Conservation (phyloP, 345 rosid genomes). For the Ricinus communis region DNA sequence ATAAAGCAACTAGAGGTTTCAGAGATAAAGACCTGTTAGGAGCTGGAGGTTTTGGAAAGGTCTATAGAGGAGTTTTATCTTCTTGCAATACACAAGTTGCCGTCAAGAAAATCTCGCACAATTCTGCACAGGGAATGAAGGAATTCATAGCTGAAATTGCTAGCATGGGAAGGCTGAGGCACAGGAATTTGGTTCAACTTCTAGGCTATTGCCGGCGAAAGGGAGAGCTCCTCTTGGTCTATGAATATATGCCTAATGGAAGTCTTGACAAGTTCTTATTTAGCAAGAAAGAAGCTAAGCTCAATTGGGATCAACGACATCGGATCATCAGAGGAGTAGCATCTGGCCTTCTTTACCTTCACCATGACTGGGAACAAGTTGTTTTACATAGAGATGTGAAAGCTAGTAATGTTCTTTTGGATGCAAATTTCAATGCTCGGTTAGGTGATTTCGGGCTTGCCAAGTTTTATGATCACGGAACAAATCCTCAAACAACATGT, state of each 20-base stretch:
- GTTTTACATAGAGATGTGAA: slow-evolving; percentile 23
- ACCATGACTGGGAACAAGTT: slow-evolving; percentile 26
- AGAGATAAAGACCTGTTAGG: slow-evolving; percentile 8
- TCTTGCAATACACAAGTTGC: slow-evolving; percentile 6
- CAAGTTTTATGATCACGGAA: slow-evolving; percentile 16
- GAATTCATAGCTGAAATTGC: slow-evolving; percentile 21
- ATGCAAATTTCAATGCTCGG: slow-evolving; percentile 12
- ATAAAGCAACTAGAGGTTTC: slow-evolving; percentile 22
- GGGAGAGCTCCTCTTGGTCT: slow-evolving; percentile 21
- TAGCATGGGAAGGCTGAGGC: slow-evolving; percentile 22
- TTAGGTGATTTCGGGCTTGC: slow-evolving; percentile 22
- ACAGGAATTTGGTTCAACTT: slow-evolving; percentile 21
- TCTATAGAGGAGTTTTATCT: slow-evolving; percentile 18
- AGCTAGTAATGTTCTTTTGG: slow-evolving; percentile 19
- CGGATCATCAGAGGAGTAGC: slow-evolving; percentile 18
- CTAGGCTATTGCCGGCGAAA: slow-evolving; percentile 19
- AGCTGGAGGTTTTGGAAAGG: slow-evolving; percentile 20
- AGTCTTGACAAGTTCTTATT: slow-evolving; percentile 19
- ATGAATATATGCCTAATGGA: slow-evolving; percentile 26
- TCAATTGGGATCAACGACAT: slow-evolving; percentile 14
- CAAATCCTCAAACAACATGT: slow-evolving; percentile 17
- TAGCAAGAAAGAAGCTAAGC: not conserved
- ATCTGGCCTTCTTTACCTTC: slow-evolving; percentile 21
- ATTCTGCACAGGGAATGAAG: slow-evolving; percentile 18
- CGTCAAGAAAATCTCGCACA: slow-evolving; percentile 17